Base-by-base conservation (phyloP, 2,329 filamentous ascomycete genomes). In the Hortaea werneckii region DNA sequence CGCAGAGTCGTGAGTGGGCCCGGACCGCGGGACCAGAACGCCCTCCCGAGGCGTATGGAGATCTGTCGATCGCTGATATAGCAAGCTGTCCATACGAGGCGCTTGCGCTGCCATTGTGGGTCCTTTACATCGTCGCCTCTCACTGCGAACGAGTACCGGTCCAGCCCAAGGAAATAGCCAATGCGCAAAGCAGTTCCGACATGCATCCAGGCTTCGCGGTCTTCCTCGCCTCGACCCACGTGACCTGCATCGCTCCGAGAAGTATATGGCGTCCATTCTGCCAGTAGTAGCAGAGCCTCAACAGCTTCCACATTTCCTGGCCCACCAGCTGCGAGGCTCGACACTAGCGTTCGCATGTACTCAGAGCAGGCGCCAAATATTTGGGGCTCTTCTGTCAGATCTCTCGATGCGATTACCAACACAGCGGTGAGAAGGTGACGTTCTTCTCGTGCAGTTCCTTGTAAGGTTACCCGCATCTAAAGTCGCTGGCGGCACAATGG, bases 161-260 rank as follows among this genome's bases (percentile, higher is more conserved):
- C 83, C 12, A 87, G 69, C 1, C 79, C 78, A 11, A 85, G 75
- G 42, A 83, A 83, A 58, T 86, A 86, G 0, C 78, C 82, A 2
- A 84, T 76, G 5, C 83, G 74, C 5, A 87, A 65, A 3, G 83
- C 83, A 13, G 82, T 74, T 1, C 83, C 83, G 5, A 85, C 80
- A 54, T 85, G 79, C 82, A 86, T 86, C 83, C 83, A 87, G 0
- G 82, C 81, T 29, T 83, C 81, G 39, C 83, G 75, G 54, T 87
- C 82, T 58, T 86, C 83, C 60, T 86, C 82, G 6, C 83, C 83
- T 45, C 82, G 74, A 0, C 82, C 83, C 13, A 86, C 79, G 27
- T 76, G 72, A 29, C 78, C 78, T 29, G 78, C 76, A 30, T 75
- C 69, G 2, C 74, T 74, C 5, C 79, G 69, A 1, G 80, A 73